Conservation (phyloP, 305 asterid genomes). For the Solanum hybrid region DNA sequence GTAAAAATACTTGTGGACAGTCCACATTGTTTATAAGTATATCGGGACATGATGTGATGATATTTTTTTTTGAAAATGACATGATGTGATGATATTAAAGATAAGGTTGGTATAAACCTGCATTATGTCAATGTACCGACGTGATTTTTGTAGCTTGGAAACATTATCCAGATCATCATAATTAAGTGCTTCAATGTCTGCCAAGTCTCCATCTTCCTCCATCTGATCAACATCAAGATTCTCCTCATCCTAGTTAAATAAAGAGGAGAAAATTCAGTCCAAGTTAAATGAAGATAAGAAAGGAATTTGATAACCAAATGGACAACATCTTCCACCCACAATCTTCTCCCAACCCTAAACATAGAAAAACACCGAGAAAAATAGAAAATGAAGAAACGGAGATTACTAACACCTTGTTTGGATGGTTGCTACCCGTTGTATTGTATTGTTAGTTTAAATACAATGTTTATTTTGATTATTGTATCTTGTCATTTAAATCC, state of each 20-base stretch:
- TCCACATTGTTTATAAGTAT: too few relatives aligned
- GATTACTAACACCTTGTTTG: background rate
- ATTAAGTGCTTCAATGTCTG: slow-evolving; percentile 81
- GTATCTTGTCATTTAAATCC: background rate
- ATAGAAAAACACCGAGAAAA: background rate
- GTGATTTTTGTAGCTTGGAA: slow-evolving; percentile 74
- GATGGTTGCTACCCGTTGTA: background rate
- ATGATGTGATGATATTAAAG: background rate
- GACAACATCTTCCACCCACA: background rate
- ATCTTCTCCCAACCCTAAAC: background rate
- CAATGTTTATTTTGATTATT: background rate
- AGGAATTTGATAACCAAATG: background rate
- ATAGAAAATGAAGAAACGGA: background rate
- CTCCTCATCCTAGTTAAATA: slow-evolving; percentile 43
- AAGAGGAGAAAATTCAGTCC: background rate
- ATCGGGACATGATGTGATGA: too few relatives aligned
- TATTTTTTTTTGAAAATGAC: background rate
- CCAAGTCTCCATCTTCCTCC: slow-evolving; percentile 93
- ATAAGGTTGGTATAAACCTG: slow-evolving; percentile 37
- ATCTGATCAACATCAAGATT: slow-evolving; percentile 48
- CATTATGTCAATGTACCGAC: slow-evolving; percentile 59
- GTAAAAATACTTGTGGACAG: background rate
- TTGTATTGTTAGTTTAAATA: background rate
- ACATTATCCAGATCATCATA: slow-evolving; percentile 88
- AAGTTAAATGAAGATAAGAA: background rate